Percentiles rank a stretch among this genome's conserved stretches.
Conservation (phyloP, 2,329 filamentous ascomycete genomes). For the Aspergillus viridinutans region DNA sequence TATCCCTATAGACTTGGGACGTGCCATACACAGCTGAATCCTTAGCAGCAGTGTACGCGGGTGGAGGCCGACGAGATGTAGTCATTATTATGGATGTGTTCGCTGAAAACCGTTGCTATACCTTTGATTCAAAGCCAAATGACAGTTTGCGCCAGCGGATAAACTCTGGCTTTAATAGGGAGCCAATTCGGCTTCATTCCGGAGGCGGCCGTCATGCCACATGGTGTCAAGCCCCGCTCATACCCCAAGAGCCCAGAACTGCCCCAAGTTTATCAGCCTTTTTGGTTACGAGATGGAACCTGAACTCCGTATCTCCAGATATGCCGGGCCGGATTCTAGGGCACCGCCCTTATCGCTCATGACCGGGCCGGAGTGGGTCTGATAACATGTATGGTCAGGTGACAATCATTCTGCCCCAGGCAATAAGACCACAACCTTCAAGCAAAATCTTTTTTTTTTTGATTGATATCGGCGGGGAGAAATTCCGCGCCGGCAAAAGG, state of each 20-base stretch:
- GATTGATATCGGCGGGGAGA: constrained; percentile 14
- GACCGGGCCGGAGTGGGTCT: constrained; percentile 7
- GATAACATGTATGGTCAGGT: constrained; percentile 1
- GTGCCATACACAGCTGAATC: constrained; percentile 34
- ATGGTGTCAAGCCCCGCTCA: neutral
- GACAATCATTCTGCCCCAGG: constrained; percentile 12
- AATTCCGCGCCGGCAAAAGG: constrained; percentile 25
- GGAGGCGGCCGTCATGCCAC: neutral
- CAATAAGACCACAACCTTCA: neutral
- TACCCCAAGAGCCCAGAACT: neutral
- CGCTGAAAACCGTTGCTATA: constrained; percentile 4
- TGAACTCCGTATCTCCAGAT: neutral
- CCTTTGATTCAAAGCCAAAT: neutral
- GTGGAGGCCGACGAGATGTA: constrained; percentile 30
- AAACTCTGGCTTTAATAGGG: neutral
- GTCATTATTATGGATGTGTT: constrained; percentile 18
- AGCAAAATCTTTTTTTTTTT: constrained; percentile 14
- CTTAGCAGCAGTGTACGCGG: constrained; percentile 36
- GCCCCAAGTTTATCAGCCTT: constrained; percentile 9
- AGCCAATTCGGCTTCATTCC: neutral
- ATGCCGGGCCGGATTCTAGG: constrained; percentile 1
- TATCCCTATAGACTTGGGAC: constrained; percentile 32
- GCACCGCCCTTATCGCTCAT: constrained; percentile 8
- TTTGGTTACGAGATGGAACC: neutral
- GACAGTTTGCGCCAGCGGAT: neutral